phyloP scores from a whole-genome alignment of 1,139 yeast species.

The Suhomyces yuchorum region DNA sequence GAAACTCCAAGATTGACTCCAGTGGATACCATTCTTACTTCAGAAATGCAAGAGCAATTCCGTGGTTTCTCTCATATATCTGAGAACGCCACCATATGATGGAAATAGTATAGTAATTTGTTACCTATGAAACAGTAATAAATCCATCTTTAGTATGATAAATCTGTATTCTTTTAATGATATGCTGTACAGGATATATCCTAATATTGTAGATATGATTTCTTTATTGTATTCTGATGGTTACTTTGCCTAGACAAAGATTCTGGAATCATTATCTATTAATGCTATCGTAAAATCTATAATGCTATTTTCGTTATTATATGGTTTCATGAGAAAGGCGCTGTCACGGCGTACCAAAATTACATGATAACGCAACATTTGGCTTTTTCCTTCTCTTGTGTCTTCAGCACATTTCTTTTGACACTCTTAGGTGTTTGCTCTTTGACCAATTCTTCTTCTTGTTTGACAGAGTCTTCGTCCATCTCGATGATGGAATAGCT shows the following conservation, averaged over 20 bases:
- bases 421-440: not conserved
- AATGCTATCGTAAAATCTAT: not conserved
- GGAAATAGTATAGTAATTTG: not conserved
- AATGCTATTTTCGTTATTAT: not conserved
- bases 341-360: no score
- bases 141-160: not conserved
- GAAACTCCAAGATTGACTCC: conserved; percentile 97
- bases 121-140: not conserved
- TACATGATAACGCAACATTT: not conserved
- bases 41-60: conserved; percentile 93
- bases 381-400: not conserved
- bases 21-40: conserved; percentile 81
- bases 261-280: no score
- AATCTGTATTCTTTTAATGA: not conserved
- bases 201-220: no score
- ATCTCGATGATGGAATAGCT: not conserved
- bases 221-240: no score
- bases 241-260: no score
- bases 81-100: conserved; percentile 56
- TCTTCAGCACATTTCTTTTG: not conserved
- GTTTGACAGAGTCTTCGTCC: not conserved
- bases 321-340: no score
- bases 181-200: no score
- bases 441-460: not conserved
- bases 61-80: conserved; percentile 93